Conservation (phyloP, 1,139 yeast species). For the Suhomyces coccinellae region DNA sequence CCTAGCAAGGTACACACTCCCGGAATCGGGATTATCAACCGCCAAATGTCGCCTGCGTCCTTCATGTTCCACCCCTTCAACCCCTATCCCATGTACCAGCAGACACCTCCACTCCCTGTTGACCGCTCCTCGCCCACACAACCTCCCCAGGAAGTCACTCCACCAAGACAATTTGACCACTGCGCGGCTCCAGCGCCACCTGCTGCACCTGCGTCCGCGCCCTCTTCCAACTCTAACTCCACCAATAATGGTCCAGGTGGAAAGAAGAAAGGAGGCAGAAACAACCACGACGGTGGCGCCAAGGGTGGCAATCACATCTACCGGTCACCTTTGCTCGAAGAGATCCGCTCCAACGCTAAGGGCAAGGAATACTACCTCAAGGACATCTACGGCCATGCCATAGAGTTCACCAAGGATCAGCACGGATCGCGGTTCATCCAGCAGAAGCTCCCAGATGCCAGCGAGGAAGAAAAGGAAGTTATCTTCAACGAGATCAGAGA, state of each 20-base stretch:
- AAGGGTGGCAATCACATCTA: constrained; percentile 47
- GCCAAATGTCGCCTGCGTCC: constrained; percentile 31
- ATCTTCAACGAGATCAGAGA: constrained; percentile 83
- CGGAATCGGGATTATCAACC: constrained; percentile 45
- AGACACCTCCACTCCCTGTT: constrained; percentile 17
- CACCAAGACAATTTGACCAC: constrained; percentile 1
- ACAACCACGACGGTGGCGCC: constrained; percentile 9
- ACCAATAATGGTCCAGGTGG: background rate
- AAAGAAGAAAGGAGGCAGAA: constrained; percentile 11
- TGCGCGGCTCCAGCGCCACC: constrained; percentile 6
- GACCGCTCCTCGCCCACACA: constrained; percentile 11
- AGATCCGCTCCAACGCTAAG: constrained; percentile 70
- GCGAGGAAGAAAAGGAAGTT: constrained; percentile 69
- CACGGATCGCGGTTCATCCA: constrained; percentile 97
- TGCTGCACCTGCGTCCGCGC: background rate
- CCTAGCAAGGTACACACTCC: constrained; percentile 25
- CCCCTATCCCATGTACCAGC: constrained; percentile 49
- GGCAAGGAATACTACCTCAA: constrained; percentile 62
- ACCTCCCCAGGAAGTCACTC: too few species aligned
- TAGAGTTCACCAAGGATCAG: constrained; percentile 93
- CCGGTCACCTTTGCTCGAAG: constrained; percentile 82
- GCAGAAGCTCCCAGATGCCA: constrained; percentile 71
- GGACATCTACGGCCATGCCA: constrained; percentile 83
- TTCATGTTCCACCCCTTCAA: constrained; percentile 53
- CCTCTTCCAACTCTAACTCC: background rate